A percentile compares a stretch with the other conserved stretches of the same genome.
Evolutionary conservation across 345 rosid genomes (phyloP).

Genomic region (Eucalyptus sp.): DNA sequence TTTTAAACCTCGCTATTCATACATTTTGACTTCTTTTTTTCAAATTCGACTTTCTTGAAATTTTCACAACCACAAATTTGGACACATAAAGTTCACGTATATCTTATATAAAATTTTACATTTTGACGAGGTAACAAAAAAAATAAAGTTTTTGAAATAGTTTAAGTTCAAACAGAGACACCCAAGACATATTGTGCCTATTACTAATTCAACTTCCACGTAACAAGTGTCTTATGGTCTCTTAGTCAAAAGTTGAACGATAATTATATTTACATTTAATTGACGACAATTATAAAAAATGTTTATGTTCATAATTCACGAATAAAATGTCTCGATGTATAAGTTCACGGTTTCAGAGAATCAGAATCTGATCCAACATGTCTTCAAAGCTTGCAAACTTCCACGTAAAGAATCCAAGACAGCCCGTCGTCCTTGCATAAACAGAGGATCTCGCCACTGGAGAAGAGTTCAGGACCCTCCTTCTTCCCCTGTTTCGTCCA

Average conservation of each 20-base stretch:
- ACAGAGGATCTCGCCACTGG: not conserved
- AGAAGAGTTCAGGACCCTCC: not conserved
- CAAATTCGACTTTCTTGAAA: not conserved
- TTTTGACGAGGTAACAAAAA: not conserved
- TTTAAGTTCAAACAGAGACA: not conserved
- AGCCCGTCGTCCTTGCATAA: not conserved
- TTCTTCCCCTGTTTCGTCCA: not conserved
- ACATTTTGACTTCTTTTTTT: not conserved
- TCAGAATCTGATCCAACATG: not conserved
- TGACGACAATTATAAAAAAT: not conserved
- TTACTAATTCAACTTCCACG: not conserved
- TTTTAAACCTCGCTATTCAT: not conserved
- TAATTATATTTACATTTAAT: not conserved
- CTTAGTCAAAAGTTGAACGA: not conserved
- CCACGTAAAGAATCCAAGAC: too few relatives aligned
- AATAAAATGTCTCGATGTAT: not conserved
- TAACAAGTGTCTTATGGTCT: not conserved
- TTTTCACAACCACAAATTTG: not conserved
- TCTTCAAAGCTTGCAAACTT: not conserved
- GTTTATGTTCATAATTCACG: too few relatives aligned
- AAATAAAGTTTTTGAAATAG: not conserved
- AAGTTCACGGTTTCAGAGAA: not conserved
- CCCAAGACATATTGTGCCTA: not conserved
- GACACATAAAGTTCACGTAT: not conserved
- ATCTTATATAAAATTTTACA: not conserved